Evolutionary conservation across 2,329 filamentous ascomycete genomes (phyloP).

Genomic region (Achaetomium macrosporum): DNA sequence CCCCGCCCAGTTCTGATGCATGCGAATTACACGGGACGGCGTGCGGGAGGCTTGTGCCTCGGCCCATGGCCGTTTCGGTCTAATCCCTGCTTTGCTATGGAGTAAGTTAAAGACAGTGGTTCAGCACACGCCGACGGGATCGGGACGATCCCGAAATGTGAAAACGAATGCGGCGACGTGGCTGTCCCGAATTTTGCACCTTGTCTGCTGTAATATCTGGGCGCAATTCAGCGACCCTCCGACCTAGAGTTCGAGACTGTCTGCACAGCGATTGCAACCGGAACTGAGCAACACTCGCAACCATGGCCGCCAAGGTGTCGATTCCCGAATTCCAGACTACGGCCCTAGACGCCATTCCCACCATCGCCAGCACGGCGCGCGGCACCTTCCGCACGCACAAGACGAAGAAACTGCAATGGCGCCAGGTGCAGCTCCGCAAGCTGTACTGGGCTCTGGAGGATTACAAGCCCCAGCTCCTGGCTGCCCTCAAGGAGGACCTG

Average conservation of each 20-base stretch:
- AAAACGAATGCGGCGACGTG: not conserved
- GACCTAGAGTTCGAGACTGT: too few relatives aligned
- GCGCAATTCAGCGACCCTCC: too few relatives aligned
- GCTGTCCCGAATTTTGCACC: not conserved
- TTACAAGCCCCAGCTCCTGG: slow-evolving; percentile 63
- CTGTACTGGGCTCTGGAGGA: slow-evolving; percentile 91
- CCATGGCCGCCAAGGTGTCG: slow-evolving; percentile 37
- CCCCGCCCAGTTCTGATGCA: too few relatives aligned
- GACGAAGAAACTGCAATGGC: slow-evolving; percentile 77
- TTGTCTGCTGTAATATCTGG: not conserved
- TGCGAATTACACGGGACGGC: too few relatives aligned
- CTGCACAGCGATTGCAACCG: not conserved
- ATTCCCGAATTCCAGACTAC: slow-evolving; percentile 54
- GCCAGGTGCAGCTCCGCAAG: slow-evolving; percentile 80
- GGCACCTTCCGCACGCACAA: slow-evolving; percentile 70
- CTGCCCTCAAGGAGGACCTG: slow-evolving; percentile 72
- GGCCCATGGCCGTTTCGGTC: too few relatives aligned
- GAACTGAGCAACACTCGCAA: not conserved
- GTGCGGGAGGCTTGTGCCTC: not conserved
- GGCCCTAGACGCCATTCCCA: slow-evolving; percentile 59
- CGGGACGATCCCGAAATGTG: not conserved
- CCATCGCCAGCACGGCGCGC: slow-evolving; percentile 54
- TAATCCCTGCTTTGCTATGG: not conserved
- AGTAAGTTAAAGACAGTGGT: too few relatives aligned
- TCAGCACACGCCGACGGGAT: too few relatives aligned